A percentile compares a stretch with the other conserved stretches of the same genome.
These are phyloP conservation scores for Apophysomyces variabilis DNA, from an alignment of 371 early-diverging fungal genomes.

Conservation along the genomic window DNA sequence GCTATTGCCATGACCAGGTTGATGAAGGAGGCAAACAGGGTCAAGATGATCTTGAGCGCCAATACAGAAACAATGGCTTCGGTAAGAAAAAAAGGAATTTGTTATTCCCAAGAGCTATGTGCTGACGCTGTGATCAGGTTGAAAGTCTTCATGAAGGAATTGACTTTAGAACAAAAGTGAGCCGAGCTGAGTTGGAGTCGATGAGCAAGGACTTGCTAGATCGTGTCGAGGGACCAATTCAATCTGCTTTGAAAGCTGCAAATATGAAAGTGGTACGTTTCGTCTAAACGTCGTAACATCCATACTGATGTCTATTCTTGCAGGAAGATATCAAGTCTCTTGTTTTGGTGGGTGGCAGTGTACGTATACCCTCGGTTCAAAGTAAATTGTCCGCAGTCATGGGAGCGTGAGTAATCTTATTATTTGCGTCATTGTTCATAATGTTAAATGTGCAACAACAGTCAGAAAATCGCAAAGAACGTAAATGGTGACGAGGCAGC, in stretches of 20 bases:
- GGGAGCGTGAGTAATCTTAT: constrained; percentile 66
- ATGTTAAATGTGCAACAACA: constrained; percentile 14
- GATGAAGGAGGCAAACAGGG: constrained; percentile 90
- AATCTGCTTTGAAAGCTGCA: constrained; percentile 68
- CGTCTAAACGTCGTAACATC: background rate
- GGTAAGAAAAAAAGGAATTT: constrained; percentile 40
- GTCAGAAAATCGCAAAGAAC: constrained; percentile 88
- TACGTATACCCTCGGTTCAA: constrained; percentile 89
- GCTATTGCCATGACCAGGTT: constrained; percentile 87
- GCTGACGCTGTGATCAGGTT: constrained; percentile 46
- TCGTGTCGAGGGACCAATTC: constrained; percentile 78
- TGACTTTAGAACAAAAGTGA: constrained; percentile 82
- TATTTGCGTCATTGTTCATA: background rate
- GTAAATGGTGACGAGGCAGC: constrained; percentile 97
- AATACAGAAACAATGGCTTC: constrained; percentile 88
- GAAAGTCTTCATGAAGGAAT: constrained; percentile 87
- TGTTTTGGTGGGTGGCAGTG: constrained; percentile 94
- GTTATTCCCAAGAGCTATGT: background rate
- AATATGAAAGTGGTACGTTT: constrained; percentile 68
- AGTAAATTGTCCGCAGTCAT: constrained; percentile 66
- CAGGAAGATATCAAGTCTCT: constrained; percentile 78
- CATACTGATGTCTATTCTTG: constrained; percentile 4
- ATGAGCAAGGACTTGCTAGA: constrained; percentile 67
- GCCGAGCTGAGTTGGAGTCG: constrained; percentile 78
- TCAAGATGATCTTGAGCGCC: constrained; percentile 95